Base-by-base conservation (phyloP, 106 monocot genomes). In the Dioscorea zingiberensis region DNA sequence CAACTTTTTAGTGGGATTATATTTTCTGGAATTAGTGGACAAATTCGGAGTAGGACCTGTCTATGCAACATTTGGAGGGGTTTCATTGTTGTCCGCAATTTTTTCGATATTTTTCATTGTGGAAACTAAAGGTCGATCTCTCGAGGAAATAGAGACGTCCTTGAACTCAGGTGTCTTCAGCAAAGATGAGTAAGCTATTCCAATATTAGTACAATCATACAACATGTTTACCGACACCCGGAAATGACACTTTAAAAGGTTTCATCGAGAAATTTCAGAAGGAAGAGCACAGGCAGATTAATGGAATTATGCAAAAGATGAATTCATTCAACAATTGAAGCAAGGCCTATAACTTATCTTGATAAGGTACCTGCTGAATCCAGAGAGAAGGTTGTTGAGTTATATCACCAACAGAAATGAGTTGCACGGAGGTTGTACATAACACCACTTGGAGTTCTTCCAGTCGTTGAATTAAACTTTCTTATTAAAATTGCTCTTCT, bases 51-150 rank as follows among this genome's bases (percentile, higher is more conserved):
- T 93, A 63, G 85, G 64, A 55, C 59, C 80, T 66, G 93, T 93
- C 14, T 88, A 93, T 81, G 82, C 77, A 15, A 65, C 70, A 21
- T 93, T 93, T 76, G 93, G 88, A n/a, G 73, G 79, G 3, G 74
- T 93, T 27, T 93, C 93, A 22, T 49, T 85, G 27, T 57, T 85
- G 54, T 77, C 88, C 4, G 93, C 88, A 21, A 44, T 76, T 14
- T 93, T 93, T 64, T 75, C 85, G 7, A 44, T 69, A 59, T 65
- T 68, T 62, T 93, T 85, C 73, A 83, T 85, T 16, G 76, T 83
- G 15, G 93, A 93, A 80, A 93, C 93, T 22, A 83, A 93, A 78
- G 93, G 88, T 2, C 85, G 85, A 54, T 88, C 93, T 11, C 88
- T 93, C 17, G 93, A 93, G 74, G 93, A 93, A 70, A 93, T 93